phyloP scores from a whole-genome alignment of 768 basidiomycete genomes.

The Chlorophyllum brunneum region DNA sequence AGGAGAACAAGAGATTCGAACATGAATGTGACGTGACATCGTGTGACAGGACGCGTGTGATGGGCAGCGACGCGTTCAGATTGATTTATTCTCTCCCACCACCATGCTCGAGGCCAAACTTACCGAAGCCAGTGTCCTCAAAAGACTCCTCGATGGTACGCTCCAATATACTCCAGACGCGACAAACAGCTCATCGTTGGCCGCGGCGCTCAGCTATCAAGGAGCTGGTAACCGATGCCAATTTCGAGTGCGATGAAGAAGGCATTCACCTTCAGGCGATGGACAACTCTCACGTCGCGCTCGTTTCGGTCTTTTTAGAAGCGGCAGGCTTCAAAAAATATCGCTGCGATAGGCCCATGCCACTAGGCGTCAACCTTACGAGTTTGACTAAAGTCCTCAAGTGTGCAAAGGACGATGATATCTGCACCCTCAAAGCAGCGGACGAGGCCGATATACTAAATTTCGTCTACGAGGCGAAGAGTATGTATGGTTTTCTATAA shows the following conservation, averaged over 20 bases:
- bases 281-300: constrained; percentile 99
- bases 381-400: constrained; percentile 94
- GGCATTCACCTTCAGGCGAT: constrained; percentile 96
- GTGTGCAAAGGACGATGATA: constrained; percentile 95
- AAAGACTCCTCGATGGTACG: constrained; percentile 90
- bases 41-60: constrained; percentile 6
- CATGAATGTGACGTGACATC: constrained; percentile 6
- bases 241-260: constrained; percentile 96
- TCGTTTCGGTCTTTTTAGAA: constrained; percentile 83
- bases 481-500: constrained; percentile 41
- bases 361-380: constrained; percentile 81
- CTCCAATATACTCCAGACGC: constrained; percentile 7
- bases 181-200: not conserved
- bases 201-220: constrained; percentile 72
- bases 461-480: constrained; percentile 85
- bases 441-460: constrained; percentile 90
- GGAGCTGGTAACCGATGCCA: constrained; percentile 95
- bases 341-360: constrained; percentile 94
- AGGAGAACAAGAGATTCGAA: not conserved
- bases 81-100: constrained; percentile 3
- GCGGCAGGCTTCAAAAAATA: constrained; percentile 79
- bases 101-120: constrained; percentile 91
- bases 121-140: constrained; percentile 81
- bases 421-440: constrained; percentile 83
- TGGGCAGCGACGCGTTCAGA: not conserved